A percentile compares a stretch with the other conserved stretches of the same genome.
Evolutionary conservation across 164 flowering plant species (phyloP).

Genomic region (Macadamia integrifolia): DNA sequence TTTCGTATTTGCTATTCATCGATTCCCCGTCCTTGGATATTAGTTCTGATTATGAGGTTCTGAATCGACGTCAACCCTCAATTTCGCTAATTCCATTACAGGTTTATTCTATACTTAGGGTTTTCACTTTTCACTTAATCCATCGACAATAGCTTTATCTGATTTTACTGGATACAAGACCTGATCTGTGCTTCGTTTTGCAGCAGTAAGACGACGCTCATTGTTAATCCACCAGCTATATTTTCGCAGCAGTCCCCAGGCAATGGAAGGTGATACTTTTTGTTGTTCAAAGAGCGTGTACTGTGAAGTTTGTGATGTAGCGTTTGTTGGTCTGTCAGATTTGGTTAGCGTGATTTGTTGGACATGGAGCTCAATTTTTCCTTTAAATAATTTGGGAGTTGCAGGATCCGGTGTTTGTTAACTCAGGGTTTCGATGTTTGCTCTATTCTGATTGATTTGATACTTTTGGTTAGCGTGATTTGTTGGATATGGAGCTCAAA

Average conservation of each 20-base stretch:
- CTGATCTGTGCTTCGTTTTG: slow-evolving; percentile 24
- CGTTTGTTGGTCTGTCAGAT: slow-evolving; percentile 9
- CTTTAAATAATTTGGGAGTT: not conserved
- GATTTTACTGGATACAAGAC: slow-evolving; percentile 22
- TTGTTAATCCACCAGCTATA: slow-evolving; percentile 86
- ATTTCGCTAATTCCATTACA: slow-evolving; percentile 3
- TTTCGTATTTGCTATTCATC: too few species aligned
- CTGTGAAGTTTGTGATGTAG: not conserved
- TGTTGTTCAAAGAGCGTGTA: not conserved
- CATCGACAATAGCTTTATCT: not conserved
- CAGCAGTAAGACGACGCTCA: slow-evolving; percentile 83
- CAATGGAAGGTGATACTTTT: slow-evolving; percentile 51
- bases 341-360: not conserved
- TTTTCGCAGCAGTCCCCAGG: slow-evolving; percentile 64
- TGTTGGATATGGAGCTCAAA: too few species aligned
- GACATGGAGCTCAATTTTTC: slow-evolving; percentile 9
- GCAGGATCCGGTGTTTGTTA: not conserved
- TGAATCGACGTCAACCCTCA: not conserved
- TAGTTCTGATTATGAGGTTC: slow-evolving; percentile 4
- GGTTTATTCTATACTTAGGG: slow-evolving; percentile 25
- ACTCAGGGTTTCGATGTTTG: slow-evolving; percentile 15
- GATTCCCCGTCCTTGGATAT: slow-evolving; percentile 4
- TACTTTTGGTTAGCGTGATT: slow-evolving; percentile 8
- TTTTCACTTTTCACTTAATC: slow-evolving; percentile 17
- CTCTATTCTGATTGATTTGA: not conserved